Evolutionary conservation across 345 rosid species (phyloP).

Genomic region (Citrus hindsii): DNA sequence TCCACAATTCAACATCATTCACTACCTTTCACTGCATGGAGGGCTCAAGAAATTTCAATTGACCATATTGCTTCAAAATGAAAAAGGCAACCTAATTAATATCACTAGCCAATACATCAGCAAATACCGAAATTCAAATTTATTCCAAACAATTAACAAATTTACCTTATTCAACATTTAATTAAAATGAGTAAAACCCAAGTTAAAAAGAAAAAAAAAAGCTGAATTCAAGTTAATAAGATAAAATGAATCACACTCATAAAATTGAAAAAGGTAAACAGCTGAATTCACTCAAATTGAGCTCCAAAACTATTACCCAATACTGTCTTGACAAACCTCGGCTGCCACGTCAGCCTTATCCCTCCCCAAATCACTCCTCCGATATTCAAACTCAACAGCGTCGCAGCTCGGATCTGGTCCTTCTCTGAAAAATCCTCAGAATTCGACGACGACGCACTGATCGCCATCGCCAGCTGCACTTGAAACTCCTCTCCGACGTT

Average conservation of each 20-base stretch:
- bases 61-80: not conserved
- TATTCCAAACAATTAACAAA: not conserved
- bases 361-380: constrained; percentile 48
- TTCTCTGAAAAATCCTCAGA: constrained; percentile 75
- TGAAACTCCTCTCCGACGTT: constrained; percentile 92
- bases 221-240: constrained; percentile 6
- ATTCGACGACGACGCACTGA: constrained; percentile 69
- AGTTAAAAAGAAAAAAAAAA: not conserved
- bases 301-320: constrained; percentile 57
- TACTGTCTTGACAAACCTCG: constrained; percentile 81
- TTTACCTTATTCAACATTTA: not conserved
- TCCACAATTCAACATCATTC: not conserved
- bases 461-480: constrained; percentile 92
- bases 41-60: not conserved
- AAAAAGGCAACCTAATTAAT: not conserved
- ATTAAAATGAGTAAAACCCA: not conserved
- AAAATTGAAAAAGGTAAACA: not conserved
- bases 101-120: not conserved
- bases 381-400: constrained; percentile 54
- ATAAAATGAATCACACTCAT: not conserved
- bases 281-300: constrained; percentile 14
- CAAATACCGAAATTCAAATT: not conserved
- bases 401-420: constrained; percentile 93
- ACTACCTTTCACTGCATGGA: constrained; percentile 3
- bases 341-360: constrained; percentile 59